A percentile compares a stretch with the other conserved stretches of the same genome.
Conservation (phyloP, 306 rosid genomes). For the Prosopis cineraria region DNA sequence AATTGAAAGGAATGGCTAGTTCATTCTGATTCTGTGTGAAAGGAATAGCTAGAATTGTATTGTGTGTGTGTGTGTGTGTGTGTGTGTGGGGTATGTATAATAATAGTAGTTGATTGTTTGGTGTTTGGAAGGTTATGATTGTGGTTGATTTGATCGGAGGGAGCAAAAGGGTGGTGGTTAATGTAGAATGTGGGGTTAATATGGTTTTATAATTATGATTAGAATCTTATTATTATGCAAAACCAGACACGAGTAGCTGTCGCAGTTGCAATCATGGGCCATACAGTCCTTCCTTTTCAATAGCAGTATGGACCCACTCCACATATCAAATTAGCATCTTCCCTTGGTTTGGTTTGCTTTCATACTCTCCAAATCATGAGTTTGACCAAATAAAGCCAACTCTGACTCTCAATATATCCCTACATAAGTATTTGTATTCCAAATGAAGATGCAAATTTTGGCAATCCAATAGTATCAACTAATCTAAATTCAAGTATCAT, state of each 20-base stretch:
- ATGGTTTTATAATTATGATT: conserved; percentile 44
- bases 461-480: too few relatives aligned
- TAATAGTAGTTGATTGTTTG: conserved; percentile 33
- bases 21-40: background rate
- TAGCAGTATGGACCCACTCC: conserved; percentile 51
- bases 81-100: background rate
- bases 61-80: too few relatives aligned
- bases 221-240: conserved; percentile 44
- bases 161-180: conserved; percentile 37
- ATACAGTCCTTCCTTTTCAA: conserved; percentile 36
- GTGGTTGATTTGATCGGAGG: conserved; percentile 43
- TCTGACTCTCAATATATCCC: background rate
- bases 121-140: conserved; percentile 44
- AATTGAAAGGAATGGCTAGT: background rate
- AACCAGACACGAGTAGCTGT: conserved; percentile 55
- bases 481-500: too few relatives aligned
- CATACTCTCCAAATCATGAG: conserved; percentile 22
- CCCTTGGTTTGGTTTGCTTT: conserved; percentile 13
- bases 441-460: too few relatives aligned
- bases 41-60: background rate
- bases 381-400: conserved; percentile 20
- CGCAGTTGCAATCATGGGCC: conserved; percentile 48
- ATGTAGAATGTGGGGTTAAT: conserved; percentile 32
- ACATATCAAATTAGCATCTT: conserved; percentile 37
- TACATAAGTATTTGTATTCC: too few relatives aligned